These are phyloP conservation scores for Hawksworthiomyces lignivorus DNA, from an alignment of 2,329 filamentous ascomycete genomes.

Conservation along the genomic window DNA sequence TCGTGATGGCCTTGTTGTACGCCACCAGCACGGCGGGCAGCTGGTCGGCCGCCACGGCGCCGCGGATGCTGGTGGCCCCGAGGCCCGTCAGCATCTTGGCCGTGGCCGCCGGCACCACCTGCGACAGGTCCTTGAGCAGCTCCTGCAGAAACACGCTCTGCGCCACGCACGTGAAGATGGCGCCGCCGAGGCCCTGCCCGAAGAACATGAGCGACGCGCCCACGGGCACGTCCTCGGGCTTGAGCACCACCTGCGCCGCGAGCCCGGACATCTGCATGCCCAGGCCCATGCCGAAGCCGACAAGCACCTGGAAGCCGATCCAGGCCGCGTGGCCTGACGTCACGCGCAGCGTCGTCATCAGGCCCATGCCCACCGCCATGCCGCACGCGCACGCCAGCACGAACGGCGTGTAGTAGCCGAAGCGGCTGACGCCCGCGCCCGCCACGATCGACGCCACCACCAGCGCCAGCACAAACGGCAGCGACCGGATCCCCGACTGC, in stretches of 20 bases:
- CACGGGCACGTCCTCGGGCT: conserved; percentile 24
- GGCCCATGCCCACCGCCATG: conserved; percentile 24
- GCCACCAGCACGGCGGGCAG: conserved; percentile 22
- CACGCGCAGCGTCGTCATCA: conserved; percentile 26
- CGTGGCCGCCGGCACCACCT: conserved; percentile 2
- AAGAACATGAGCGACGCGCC: conserved; percentile 32
- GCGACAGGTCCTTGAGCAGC: conserved; percentile 23
- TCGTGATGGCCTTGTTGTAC: conserved; percentile 52
- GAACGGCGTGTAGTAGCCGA: conserved; percentile 31
- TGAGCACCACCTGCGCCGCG: conserved; percentile 29
- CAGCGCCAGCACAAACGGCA: conserved; percentile 30
- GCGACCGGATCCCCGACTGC: conserved; percentile 31
- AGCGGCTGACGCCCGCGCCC: conserved; percentile 26
- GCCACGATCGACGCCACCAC: conserved; percentile 29
- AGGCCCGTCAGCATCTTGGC: neutral
- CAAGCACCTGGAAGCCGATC: conserved; percentile 27
- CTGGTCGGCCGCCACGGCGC: neutral
- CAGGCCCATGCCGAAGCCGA: conserved; percentile 30
- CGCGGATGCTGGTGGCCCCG: conserved; percentile 4
- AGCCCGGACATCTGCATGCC: conserved; percentile 31
- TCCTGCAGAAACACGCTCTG: conserved; percentile 31
- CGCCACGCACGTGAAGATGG: conserved; percentile 31
- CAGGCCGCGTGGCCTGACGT: conserved; percentile 20
- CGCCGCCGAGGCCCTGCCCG: conserved; percentile 31
- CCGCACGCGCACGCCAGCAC: conserved; percentile 25